phyloP scores from a whole-genome alignment of 805 yeast genomes.

The Blastobotrys attinorum region DNA sequence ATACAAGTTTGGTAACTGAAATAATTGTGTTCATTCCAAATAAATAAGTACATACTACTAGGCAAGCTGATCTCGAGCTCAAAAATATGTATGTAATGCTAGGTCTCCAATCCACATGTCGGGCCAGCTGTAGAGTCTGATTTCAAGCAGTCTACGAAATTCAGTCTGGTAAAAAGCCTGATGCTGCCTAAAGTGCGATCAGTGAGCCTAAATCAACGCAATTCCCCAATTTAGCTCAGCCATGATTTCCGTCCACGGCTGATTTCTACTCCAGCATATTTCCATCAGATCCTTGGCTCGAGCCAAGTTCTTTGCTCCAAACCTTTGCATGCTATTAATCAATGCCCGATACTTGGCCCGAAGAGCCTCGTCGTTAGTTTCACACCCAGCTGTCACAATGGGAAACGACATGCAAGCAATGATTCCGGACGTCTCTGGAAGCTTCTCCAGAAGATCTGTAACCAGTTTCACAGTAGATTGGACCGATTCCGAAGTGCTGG shows the following conservation, averaged over 20 bases:
- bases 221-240: slow-evolving; percentile 33
- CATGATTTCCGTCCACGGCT: slow-evolving; percentile 46
- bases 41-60: too few species aligned
- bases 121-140: too few species aligned
- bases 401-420: slow-evolving; percentile 51
- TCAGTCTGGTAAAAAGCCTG: too few species aligned
- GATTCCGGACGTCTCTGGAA: slow-evolving; percentile 42
- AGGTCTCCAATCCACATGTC: too few species aligned
- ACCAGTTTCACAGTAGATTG: slow-evolving; percentile 41
- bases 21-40: not conserved
- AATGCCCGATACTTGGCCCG: slow-evolving; percentile 35
- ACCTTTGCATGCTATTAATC: slow-evolving; percentile 34
- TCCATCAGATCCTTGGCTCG: slow-evolving; percentile 42
- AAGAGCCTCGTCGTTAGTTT: slow-evolving; percentile 33
- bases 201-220: too few species aligned
- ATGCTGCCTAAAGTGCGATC: too few species aligned
- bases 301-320: slow-evolving; percentile 38
- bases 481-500: slow-evolving; percentile 38
- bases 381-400: slow-evolving; percentile 53
- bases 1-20: not conserved
- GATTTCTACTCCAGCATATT: slow-evolving; percentile 46
- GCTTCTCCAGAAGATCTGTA: slow-evolving; percentile 32
- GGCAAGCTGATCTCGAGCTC: too few species aligned
- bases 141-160: too few species aligned
- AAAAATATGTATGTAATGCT: too few species aligned